Conservation (phyloP, 257 asterid species). For the Penstemon newberryi region DNA sequence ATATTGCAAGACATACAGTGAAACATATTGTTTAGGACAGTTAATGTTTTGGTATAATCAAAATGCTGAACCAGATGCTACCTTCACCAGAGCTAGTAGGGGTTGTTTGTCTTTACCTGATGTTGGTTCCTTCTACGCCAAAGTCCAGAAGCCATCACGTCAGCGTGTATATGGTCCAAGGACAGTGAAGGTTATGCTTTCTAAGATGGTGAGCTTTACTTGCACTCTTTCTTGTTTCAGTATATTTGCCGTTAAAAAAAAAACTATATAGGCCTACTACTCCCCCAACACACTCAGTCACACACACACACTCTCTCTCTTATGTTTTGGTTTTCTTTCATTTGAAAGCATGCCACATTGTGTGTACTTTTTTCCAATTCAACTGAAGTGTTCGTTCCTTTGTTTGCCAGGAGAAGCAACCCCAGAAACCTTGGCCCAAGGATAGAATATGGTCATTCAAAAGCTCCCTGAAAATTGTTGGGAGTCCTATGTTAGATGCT, state of each 20-base stretch:
- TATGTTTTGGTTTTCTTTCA: too few relatives aligned
- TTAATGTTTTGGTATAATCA: constrained; percentile 88
- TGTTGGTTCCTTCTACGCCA: constrained; percentile 87
- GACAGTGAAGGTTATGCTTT: constrained; percentile 81
- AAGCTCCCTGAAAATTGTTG: constrained; percentile 55
- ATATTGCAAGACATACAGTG: constrained; percentile 85
- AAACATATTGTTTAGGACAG: constrained; percentile 92
- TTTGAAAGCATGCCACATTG: too few relatives aligned
- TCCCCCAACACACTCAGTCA: too few relatives aligned
- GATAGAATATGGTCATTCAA: constrained; percentile 90
- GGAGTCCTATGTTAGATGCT: constrained; percentile 90
- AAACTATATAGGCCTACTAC: background rate
- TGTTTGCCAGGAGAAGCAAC: constrained; percentile 76
- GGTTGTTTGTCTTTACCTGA: constrained; percentile 97
- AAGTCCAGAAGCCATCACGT: constrained; percentile 88
- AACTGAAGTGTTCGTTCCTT: background rate
- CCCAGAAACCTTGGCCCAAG: constrained; percentile 92
- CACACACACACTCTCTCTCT: too few relatives aligned
- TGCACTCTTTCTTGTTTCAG: background rate
- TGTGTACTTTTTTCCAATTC: background rate
- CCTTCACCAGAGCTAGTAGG: constrained; percentile 74
- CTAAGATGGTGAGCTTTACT: constrained; percentile 69
- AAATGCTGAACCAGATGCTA: constrained; percentile 78
- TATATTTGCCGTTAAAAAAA: background rate
- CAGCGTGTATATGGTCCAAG: constrained; percentile 94